Percentiles rank a stretch among this genome's conserved stretches.
Conservation (phyloP, 331 rosid genomes). For the Ulmus americana region DNA sequence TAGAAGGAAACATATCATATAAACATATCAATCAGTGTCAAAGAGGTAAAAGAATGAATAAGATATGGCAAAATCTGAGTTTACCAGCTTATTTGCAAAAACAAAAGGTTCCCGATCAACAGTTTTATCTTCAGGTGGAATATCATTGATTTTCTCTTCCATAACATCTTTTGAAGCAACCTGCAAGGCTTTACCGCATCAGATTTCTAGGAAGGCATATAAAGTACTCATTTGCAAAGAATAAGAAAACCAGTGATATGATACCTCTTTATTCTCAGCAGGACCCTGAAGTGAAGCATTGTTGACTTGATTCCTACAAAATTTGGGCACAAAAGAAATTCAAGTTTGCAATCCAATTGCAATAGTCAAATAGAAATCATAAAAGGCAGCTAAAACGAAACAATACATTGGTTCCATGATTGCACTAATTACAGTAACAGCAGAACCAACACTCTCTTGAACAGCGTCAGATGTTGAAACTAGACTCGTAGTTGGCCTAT, state of each 20-base stretch:
- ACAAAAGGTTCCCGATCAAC: slow-evolving; percentile 60
- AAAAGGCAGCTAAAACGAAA: slow-evolving; percentile 20
- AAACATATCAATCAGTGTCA: slow-evolving; percentile 1
- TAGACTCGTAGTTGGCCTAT: slow-evolving; percentile 29
- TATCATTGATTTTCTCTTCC: slow-evolving; percentile 44
- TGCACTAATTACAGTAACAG: slow-evolving; percentile 29
- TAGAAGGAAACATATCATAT: slow-evolving; percentile 23
- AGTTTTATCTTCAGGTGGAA: slow-evolving; percentile 49
- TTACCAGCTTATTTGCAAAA: slow-evolving; percentile 70
- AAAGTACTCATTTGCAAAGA: slow-evolving; percentile 19
- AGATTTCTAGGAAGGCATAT: slow-evolving; percentile 28
- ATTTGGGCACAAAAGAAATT: slow-evolving; percentile 14
- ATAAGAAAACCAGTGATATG: slow-evolving; percentile 22
- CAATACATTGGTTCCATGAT: slow-evolving; percentile 50
- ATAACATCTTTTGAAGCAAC: slow-evolving; percentile 43
- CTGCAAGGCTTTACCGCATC: slow-evolving; percentile 37
- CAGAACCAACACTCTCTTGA: slow-evolving; percentile 35
- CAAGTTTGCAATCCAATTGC: not conserved
- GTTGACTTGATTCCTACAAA: slow-evolving; percentile 44
- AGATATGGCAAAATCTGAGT: slow-evolving; percentile 13
- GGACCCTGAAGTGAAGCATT: slow-evolving; percentile 49
- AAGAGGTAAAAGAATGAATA: slow-evolving; percentile 19
- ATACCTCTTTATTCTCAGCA: slow-evolving; percentile 49
- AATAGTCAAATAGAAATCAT: not conserved
- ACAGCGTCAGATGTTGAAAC: slow-evolving; percentile 33